phyloP scores from a whole-genome alignment of 495 filamentous ascomycete genomes.

The Xanthoparmelia taractica region DNA sequence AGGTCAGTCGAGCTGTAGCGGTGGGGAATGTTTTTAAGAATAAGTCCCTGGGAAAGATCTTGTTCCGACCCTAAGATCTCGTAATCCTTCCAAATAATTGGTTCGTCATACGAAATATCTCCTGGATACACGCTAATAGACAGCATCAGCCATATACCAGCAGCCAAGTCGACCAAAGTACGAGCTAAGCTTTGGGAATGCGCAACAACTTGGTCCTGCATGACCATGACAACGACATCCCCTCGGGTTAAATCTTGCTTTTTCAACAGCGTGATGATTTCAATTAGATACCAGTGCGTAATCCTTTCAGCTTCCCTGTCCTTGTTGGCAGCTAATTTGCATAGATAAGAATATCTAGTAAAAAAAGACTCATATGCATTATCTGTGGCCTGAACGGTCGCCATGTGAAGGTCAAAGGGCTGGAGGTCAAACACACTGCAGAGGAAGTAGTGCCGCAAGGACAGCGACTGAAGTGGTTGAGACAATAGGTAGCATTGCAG shows the following conservation, averaged over 20 bases:
- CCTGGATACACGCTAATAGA: slow-evolving; percentile 15
- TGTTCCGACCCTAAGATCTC: not conserved
- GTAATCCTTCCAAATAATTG: slow-evolving; percentile 8
- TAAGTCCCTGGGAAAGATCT: not conserved
- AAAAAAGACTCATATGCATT: slow-evolving; percentile 18
- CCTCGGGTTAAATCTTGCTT: not conserved
- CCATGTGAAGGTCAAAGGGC: not conserved
- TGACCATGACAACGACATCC: not conserved
- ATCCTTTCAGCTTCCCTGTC: slow-evolving; percentile 5
- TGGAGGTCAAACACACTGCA: slow-evolving; percentile 7
- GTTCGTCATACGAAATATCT: slow-evolving; percentile 21
- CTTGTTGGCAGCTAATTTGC: slow-evolving; percentile 14
- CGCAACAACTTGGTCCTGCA: not conserved
- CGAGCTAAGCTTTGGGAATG: not conserved
- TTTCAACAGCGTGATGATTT: slow-evolving; percentile 8
- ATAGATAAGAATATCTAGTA: slow-evolving; percentile 13
- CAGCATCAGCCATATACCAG: slow-evolving; percentile 19
- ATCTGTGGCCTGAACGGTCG: not conserved
- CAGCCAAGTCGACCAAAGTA: slow-evolving; percentile 13
- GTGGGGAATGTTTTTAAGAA: slow-evolving; percentile 1
- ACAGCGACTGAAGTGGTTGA: slow-evolving; percentile 6
- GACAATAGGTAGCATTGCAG: slow-evolving; percentile 7
- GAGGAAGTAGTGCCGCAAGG: slow-evolving; percentile 10
- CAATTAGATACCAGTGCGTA: slow-evolving; percentile 12
- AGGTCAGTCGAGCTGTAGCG: slow-evolving; percentile 1